Percentiles rank a stretch among this genome's conserved stretches.
These are phyloP conservation scores for Blepharisma undulans DNA, from an alignment of 169 alveolate species.

Conservation along the genomic window DNA sequence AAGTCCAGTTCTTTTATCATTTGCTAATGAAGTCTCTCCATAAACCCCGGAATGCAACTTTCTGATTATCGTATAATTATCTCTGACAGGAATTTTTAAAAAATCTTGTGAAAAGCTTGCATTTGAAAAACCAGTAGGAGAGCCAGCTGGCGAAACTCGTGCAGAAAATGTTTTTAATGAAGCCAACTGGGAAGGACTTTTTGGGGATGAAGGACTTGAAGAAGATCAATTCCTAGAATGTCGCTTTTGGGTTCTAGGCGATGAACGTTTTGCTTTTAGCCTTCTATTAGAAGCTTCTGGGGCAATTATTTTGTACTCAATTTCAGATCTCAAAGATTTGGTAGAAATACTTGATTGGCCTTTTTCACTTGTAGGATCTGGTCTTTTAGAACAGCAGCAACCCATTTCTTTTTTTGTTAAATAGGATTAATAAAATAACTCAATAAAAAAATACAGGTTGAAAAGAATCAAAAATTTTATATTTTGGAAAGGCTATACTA, in stretches of 20 bases:
- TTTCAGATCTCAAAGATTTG: not conserved
- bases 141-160: no score
- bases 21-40: not conserved
- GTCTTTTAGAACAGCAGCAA: not conserved
- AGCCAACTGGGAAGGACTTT: no score
- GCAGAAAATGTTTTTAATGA: not conserved
- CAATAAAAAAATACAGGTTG: no score
- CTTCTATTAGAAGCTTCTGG: not conserved
- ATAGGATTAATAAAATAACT: no score
- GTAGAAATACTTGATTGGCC: not conserved
- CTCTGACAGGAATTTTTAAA: not conserved
- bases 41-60: not conserved
- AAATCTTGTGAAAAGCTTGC: no score
- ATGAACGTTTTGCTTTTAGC: not conserved
- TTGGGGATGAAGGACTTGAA: no score
- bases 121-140: no score
- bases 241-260: not conserved
- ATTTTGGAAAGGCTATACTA: no score
- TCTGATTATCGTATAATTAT: no score
- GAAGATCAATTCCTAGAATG: not conserved
- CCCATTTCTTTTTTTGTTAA: no score
- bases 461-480: no score
- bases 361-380: not conserved
- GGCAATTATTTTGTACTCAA: not conserved
- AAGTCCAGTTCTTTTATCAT: not conserved